phyloP scores from a whole-genome alignment of 176 grass and related monocot genomes.

The Zea mays region Zm-B73-REFERENCE-NAM-5.0 NC_050104.1:3306001-3306500 shows the following conservation, averaged over 20 bases:
- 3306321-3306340: too few relatives aligned
- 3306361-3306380: too few relatives aligned
- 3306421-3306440: too few relatives aligned
- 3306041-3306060: slow-evolving; percentile 37
- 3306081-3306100: not conserved
- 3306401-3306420: too few relatives aligned
- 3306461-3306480: too few relatives aligned
- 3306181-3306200: not conserved
- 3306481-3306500: too few relatives aligned
- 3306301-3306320: too few relatives aligned
- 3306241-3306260: not conserved
- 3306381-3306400: too few relatives aligned
- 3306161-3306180: not conserved
- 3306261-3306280: too few relatives aligned
- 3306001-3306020: slow-evolving; percentile 84
- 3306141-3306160: not conserved
- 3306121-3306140: not conserved
- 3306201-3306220: not conserved
- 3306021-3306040: slow-evolving; percentile 78
- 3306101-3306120: not conserved
- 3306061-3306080: not conserved
- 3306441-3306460: too few relatives aligned
- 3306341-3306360: too few relatives aligned
- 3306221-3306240: slow-evolving; percentile 45
- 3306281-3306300: slow-evolving; percentile 5